A percentile compares a stretch with the other conserved stretches of the same genome.
Evolutionary conservation across 805 yeast species (phyloP).

Genomic region (Kodamaea kakaduensis): DNA sequence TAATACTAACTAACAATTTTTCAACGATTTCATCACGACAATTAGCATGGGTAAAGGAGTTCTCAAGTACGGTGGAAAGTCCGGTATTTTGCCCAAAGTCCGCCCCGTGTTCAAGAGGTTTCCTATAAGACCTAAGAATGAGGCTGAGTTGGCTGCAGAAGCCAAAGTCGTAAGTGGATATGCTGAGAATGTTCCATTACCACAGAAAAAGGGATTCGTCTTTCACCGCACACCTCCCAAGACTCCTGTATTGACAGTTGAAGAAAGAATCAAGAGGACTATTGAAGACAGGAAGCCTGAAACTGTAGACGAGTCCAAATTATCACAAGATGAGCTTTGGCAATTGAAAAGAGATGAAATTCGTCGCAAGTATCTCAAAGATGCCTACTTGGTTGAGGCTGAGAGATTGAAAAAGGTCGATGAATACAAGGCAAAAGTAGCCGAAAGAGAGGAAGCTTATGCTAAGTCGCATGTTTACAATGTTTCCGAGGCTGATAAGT

Average conservation of each 20-base stretch:
- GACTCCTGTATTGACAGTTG: slow-evolving; percentile 55
- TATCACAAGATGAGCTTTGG: slow-evolving; percentile 40
- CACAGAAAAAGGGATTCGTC: slow-evolving; percentile 45
- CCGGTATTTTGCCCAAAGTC: slow-evolving; percentile 78
- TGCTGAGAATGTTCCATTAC: slow-evolving; percentile 69
- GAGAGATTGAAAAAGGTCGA: slow-evolving; percentile 40
- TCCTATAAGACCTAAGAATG: slow-evolving; percentile 53
- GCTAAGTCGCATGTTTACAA: slow-evolving; percentile 31
- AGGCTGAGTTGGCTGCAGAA: slow-evolving; percentile 38
- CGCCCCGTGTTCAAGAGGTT: slow-evolving; percentile 67
- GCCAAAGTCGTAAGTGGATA: slow-evolving; percentile 54
- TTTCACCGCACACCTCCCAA: slow-evolving; percentile 52
- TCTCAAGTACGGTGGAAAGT: slow-evolving; percentile 55
- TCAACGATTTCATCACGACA: slow-evolving; percentile 1
- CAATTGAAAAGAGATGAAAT: slow-evolving; percentile 53
- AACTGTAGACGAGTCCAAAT: slow-evolving; percentile 30
- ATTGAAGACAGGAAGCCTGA: slow-evolving; percentile 43
- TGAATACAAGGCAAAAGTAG: slow-evolving; percentile 24
- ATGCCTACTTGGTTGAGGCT: slow-evolving; percentile 56
- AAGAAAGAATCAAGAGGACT: slow-evolving; percentile 52
- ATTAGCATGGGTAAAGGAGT: slow-evolving; percentile 46
- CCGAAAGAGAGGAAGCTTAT: slow-evolving; percentile 23
- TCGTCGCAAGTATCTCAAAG: slow-evolving; percentile 67
- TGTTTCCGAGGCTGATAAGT: slow-evolving; percentile 50
- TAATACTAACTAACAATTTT: no score